Evolutionary conservation across 768 basidiomycete species (phyloP).

Genomic region (Trametes gibbosa): DNA sequence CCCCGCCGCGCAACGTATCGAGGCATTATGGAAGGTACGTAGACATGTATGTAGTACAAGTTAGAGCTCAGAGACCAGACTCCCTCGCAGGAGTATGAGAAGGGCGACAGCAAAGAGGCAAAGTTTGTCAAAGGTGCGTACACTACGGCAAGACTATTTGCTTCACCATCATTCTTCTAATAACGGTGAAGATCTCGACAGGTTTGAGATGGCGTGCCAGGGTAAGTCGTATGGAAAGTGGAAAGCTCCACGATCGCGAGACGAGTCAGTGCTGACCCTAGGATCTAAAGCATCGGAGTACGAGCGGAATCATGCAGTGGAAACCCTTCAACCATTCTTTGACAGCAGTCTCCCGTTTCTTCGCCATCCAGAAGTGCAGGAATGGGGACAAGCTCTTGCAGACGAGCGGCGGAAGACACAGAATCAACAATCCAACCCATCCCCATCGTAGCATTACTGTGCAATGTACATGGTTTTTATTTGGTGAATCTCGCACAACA

Average conservation of each 20-base stretch:
- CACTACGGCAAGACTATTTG: not conserved
- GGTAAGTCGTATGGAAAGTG: constrained; percentile 37
- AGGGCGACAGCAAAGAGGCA: constrained; percentile 67
- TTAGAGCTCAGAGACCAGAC: not conserved
- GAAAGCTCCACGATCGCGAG: no score
- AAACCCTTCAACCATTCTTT: constrained; percentile 70
- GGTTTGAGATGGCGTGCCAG: constrained; percentile 87
- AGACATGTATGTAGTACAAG: not conserved
- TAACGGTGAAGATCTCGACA: constrained; percentile 67
- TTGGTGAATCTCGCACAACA: not conserved
- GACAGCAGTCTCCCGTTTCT: constrained; percentile 75
- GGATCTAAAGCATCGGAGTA: constrained; percentile 64
- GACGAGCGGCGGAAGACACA: constrained; percentile 41
- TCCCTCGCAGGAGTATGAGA: constrained; percentile 74
- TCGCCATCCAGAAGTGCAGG: constrained; percentile 66
- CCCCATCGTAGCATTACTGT: not conserved
- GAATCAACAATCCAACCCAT: no score
- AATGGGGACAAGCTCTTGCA: constrained; percentile 62
- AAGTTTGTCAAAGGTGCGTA: constrained; percentile 77
- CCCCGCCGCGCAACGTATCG: constrained; percentile 64
- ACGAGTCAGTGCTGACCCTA: no score
- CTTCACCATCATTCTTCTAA: not conserved
- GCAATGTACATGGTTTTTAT: not conserved
- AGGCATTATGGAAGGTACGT: constrained; percentile 65
- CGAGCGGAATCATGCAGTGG: constrained; percentile 48